Conservation (phyloP, 495 filamentous ascomycete species). For the Opeltia flavorubescens region DNA sequence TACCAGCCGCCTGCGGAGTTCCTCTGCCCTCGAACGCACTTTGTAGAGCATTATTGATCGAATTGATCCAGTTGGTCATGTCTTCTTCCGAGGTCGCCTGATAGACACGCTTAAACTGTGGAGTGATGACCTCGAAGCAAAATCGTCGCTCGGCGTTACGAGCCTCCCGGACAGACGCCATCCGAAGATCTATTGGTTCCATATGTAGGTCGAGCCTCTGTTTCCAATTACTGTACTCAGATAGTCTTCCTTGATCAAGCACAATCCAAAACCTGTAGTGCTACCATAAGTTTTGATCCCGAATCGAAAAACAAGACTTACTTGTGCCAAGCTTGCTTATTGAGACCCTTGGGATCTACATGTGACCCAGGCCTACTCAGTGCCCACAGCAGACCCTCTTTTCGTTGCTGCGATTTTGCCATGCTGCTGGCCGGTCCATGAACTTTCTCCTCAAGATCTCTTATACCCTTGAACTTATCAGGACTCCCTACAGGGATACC, state of each 20-base stretch:
- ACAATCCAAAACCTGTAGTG: conserved; percentile 85
- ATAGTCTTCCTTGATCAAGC: conserved; percentile 86
- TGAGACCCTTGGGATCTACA: conserved; percentile 84
- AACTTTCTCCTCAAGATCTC: conserved; percentile 77
- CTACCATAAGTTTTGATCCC: not conserved
- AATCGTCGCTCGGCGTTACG: conserved; percentile 89
- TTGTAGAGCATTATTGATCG: conserved; percentile 94
- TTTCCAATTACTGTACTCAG: conserved; percentile 99
- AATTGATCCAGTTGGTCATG: conserved; percentile 91
- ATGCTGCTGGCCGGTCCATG: conserved; percentile 22
- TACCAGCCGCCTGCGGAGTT: conserved; percentile 31
- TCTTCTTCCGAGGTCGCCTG: conserved; percentile 97
- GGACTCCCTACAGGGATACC: conserved; percentile 32
- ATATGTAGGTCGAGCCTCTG: conserved; percentile 92
- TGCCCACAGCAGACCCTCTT: conserved; percentile 92
- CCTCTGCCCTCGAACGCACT: conserved; percentile 81
- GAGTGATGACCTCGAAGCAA: conserved; percentile 97
- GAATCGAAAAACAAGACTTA: conserved; percentile 34
- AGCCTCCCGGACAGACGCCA: conserved; percentile 92
- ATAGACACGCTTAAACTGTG: conserved; percentile 90
- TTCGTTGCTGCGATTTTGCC: conserved; percentile 44
- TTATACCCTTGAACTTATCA: conserved; percentile 71
- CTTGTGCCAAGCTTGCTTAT: conserved; percentile 99
- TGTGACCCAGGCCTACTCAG: conserved; percentile 86
- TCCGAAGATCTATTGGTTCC: conserved; percentile 92